A percentile compares a stretch with the other conserved stretches of the same genome.
Evolutionary conservation across 345 rosid genomes (phyloP).

Genomic region (Pelargonium nanum): DNA sequence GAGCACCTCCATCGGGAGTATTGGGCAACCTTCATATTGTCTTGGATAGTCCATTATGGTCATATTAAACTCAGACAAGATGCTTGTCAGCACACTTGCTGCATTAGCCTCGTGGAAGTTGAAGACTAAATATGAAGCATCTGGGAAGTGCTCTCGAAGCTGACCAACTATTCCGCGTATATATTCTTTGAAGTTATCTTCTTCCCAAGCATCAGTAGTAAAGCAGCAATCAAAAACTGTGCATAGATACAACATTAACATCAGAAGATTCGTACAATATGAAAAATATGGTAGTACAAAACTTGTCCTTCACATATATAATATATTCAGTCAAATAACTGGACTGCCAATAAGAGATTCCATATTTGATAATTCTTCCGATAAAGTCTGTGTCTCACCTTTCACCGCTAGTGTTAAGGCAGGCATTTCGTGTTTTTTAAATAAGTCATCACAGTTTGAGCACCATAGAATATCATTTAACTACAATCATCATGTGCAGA

Average conservation of each 20-base stretch:
- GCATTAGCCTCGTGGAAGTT: constrained; percentile 75
- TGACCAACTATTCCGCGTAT: constrained; percentile 57
- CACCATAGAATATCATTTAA: background rate
- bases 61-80: constrained; percentile 61
- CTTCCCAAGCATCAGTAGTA: constrained; percentile 54
- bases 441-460: background rate
- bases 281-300: background rate
- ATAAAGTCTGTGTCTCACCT: too few species aligned
- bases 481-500: constrained; percentile 1
- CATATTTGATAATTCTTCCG: background rate
- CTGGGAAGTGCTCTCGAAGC: constrained; percentile 62
- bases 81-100: constrained; percentile 42
- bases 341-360: background rate
- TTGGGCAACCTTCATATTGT: constrained; percentile 82
- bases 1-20: constrained; percentile 71
- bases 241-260: constrained; percentile 8
- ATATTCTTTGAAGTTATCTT: constrained; percentile 48
- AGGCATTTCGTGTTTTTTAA: too few species aligned
- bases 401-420: too few species aligned
- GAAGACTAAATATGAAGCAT: constrained; percentile 71
- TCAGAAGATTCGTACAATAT: background rate
- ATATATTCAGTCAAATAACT: background rate
- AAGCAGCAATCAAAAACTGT: constrained; percentile 91
- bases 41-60: constrained; percentile 96
- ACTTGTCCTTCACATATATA: background rate